Percentiles rank a stretch among this genome's conserved stretches.
Conservation (phyloP, 768 basidiomycete genomes). For the Collybia sp. region DNA sequence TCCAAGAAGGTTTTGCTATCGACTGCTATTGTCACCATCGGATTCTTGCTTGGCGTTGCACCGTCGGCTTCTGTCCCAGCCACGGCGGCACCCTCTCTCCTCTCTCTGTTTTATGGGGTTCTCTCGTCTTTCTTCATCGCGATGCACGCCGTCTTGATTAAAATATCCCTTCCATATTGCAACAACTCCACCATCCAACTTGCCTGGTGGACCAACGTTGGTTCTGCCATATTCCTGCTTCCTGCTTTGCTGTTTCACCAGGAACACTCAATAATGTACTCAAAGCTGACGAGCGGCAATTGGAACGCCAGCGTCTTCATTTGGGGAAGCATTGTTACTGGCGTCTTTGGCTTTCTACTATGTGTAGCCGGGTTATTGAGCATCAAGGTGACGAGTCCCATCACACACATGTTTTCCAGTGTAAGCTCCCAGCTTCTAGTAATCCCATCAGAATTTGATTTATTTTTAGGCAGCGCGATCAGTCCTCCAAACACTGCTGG, state of each 20-base stretch:
- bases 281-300: slow-evolving; percentile 28
- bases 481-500: slow-evolving; percentile 79
- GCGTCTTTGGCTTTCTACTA: slow-evolving; percentile 77
- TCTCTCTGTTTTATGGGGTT: slow-evolving; percentile 66
- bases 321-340: slow-evolving; percentile 66
- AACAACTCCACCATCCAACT: slow-evolving; percentile 70
- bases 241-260: slow-evolving; percentile 58
- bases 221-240: slow-evolving; percentile 59
- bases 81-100: slow-evolving; percentile 39
- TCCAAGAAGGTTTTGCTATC: slow-evolving; percentile 51
- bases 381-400: slow-evolving; percentile 78
- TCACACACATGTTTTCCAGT: slow-evolving; percentile 83
- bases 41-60: slow-evolving; percentile 73
- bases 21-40: slow-evolving; percentile 60
- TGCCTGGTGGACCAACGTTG: slow-evolving; percentile 76
- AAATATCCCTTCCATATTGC: slow-evolving; percentile 61
- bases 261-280: slow-evolving; percentile 39
- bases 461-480: slow-evolving; percentile 64
- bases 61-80: slow-evolving; percentile 45
- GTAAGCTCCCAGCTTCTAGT: slow-evolving; percentile 32
- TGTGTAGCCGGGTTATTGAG: slow-evolving; percentile 76
- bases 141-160: slow-evolving; percentile 72
- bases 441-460: slow-evolving; percentile 8
- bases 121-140: slow-evolving; percentile 74
- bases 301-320: slow-evolving; percentile 54